Base-by-base conservation (phyloP, 225 moss, liverwort and hornwort species). In the Pleurozium schreberi region DNA sequence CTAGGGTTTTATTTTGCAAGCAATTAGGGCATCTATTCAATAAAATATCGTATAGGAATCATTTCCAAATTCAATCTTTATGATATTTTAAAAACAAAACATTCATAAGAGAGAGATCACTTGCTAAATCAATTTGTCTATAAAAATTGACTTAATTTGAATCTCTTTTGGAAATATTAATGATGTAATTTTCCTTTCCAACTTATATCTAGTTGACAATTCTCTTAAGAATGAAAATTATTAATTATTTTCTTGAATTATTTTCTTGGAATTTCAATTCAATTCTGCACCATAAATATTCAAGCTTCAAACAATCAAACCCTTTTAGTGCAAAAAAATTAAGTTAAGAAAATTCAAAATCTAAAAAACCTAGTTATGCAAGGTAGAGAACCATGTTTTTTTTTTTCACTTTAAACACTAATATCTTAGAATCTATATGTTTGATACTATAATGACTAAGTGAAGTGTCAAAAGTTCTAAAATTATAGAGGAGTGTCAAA, bases 1-100 rank as follows among this genome's bases (percentile, higher is more conserved):
- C 0, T 1, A 5, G 1, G 9, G 5, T 26, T 15, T 42, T 70
- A 3, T 25, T 42, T 70, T 42, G 12, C 0, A 0, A 1, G 28
- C 28, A 73, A 28, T 2, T 17, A 6, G 6, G 3, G 3, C 27
- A 17, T 43, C 2, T 71, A 5, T 42, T 17, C 2, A 5, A 45
- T 10, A 28, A 65, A 43, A 23, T 8, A 10, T 10, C 4, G 3
- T 18, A 10, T 17, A 3, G 1, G 0, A 73, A 0, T 73, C 3
- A 1, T 43, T 43, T 15, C 3, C 9, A 10, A 71, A 27, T 5
- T 71, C 27, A 27, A 27, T 71, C 16, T 43, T 15, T 16, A 27
- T 2, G 14, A 5, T 42, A 26, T 27, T 26, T 27, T 26, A 8
- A 27, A 27, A 27, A 1, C 68, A 71, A 71, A 71, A 43, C 9